Base-by-base conservation (phyloP, 2,329 filamentous ascomycete genomes). In the Pseudonectria buxi region DNA sequence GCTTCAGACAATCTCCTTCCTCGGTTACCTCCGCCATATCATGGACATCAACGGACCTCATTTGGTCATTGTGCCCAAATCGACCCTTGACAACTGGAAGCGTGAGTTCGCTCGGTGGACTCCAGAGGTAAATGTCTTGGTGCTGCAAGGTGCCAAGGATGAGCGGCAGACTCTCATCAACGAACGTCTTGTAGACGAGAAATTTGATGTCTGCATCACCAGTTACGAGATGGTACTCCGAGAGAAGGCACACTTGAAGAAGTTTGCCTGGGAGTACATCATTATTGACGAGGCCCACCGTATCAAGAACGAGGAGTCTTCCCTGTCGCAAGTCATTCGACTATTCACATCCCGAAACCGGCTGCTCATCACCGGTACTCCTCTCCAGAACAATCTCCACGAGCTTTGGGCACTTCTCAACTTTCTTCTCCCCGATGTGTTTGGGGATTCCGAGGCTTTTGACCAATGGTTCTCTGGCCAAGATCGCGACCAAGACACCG, bases 261-360 rank as follows among this genome's bases (percentile, higher is more conserved):
- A 96, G 62, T 94, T 98, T 59, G 89, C 92, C 0, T 98, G 92
- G 92, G 90, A 98, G 61, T 98, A 98, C 63, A 98, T 98, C 62
- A 95, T 98, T 50, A 95, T 98, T 46, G 92, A 98, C 54, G 92
- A 98, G 51, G 78, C 92, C 3, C 92, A 98, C 62, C 87, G 92
- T 41, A 98, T 98, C 75, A 98, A 98, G 71, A 98, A 98, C 63
- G 92, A 98, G 58, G 88, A 96, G 61, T 98, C 92, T 0, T 95
- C 92, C 0, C 72, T 98, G 3, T 89, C 92, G 3, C 90, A 96
- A 56, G 94, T 96, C 48, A 95, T 98, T 46, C 86, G 92, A 49
- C 69, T 95, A 35, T 98, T 98, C 71, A 86, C 89, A 63, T 98
- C 92, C 5, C 79, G 92, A 56, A 96, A 96, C 59, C 83, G 92